These are phyloP conservation scores for Pistacia integerrima DNA, from an alignment of 345 rosid species.

Conservation along the genomic window DNA sequence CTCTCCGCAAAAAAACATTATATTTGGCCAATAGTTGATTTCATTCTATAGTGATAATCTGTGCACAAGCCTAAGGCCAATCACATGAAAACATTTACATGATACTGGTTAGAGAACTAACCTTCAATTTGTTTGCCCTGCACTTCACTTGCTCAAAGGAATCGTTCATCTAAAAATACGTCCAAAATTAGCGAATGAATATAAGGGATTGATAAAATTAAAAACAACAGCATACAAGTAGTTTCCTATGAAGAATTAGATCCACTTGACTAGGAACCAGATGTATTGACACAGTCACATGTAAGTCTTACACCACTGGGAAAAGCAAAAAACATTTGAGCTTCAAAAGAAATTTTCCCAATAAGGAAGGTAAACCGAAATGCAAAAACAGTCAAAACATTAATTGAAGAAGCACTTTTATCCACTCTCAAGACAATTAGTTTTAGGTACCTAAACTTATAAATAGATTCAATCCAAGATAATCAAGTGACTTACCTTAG, in stretches of 20 bases:
- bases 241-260: neutral
- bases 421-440: neutral
- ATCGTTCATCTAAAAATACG: constrained; percentile 18
- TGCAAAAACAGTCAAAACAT: neutral
- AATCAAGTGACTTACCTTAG: neutral
- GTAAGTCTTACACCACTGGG: neutral
- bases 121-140: constrained; percentile 53
- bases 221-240: neutral
- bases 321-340: neutral
- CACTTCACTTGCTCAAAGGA: constrained; percentile 45
- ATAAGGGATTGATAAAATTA: neutral
- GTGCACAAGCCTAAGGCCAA: constrained; percentile 7
- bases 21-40: neutral
- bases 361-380: neutral
- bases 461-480: neutral
- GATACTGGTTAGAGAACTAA: constrained; percentile 26
- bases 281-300: neutral
- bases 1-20: neutral
- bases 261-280: neutral
- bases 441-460: neutral
- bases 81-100: neutral
- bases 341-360: neutral
- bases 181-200: constrained; percentile 17
- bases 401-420: neutral
- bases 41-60: constrained; percentile 4